Base-by-base conservation (phyloP, 345 rosid species). In the Orychophragmus violaceus region DNA sequence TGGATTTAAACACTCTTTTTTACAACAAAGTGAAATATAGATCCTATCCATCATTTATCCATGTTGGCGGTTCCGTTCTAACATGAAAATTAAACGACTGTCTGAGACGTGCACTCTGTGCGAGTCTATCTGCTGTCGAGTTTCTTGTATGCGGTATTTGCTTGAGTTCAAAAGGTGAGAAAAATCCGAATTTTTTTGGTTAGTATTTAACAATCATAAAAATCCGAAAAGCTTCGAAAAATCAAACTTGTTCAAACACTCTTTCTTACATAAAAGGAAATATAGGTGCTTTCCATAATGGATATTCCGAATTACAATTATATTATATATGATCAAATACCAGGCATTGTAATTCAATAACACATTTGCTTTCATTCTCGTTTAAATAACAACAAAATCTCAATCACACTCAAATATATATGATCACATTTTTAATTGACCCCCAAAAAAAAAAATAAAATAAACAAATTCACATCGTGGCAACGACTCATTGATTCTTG, bases 371-470 rank as follows among this genome's bases (percentile, higher is more conserved):
- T 62, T 45, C 14, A 10, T 51, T 41, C 22, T 25, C 12, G 1
- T 49, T 35, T 27, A 18, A 10, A 2, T 18, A 2, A 32, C 33
- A 52, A n/a, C 29, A 24, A 39, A 10, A 30, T 62, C 24, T 55
- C 8, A 55, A 55, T 23, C 66, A 41, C 61, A 51, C 60, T 27
- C 18, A 37, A 22, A 14, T 48, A 48, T 27, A 19, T 29, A 56
- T 14, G 22, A 54, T 66, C 41, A 28, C 46, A 65, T 21, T 18
- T 36, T 37, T 42, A 50, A 35, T 60, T 64, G 77, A 58, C 9
- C 48, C 17, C 12, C 1, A 55, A 14, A 3, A 5, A 2, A 39
- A 24, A 0, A 11, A 29, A 30, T 12, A 6, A 23, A 3, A n/a
- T n/a, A 8, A 8, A 12, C 17, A 7, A 6, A 18, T 56, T 49